These are phyloP conservation scores for Penicillium crustosum DNA, from an alignment of 2,329 filamentous ascomycete genomes.

Conservation along the genomic window DNA sequence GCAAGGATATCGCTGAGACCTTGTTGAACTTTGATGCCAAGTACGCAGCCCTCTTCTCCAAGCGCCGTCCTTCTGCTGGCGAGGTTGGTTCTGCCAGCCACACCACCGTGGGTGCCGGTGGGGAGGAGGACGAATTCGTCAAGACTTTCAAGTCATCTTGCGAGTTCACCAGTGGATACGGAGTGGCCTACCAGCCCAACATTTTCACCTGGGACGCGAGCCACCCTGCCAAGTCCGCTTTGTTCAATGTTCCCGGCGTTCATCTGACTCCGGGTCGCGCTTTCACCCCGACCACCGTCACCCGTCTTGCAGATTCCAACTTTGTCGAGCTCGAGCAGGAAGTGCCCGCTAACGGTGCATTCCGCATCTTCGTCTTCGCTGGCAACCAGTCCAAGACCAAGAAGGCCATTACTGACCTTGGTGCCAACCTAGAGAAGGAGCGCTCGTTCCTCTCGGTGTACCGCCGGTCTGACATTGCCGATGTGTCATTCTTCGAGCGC, in stretches of 20 bases:
- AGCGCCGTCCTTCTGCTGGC: slow-evolving; percentile 68
- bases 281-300: slow-evolving; percentile 76
- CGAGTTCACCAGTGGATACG: slow-evolving; percentile 90
- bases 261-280: slow-evolving; percentile 72
- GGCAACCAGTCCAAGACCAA: slow-evolving; percentile 62
- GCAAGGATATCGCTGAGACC: slow-evolving; percentile 79
- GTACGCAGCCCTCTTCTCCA: slow-evolving; percentile 87
- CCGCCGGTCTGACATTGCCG: slow-evolving; percentile 59
- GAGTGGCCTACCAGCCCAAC: slow-evolving; percentile 81
- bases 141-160: slow-evolving; percentile 87
- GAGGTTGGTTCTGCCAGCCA: slow-evolving; percentile 68
- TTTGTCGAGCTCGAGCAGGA: slow-evolving; percentile 88
- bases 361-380: slow-evolving; percentile 83
- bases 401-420: slow-evolving; percentile 68
- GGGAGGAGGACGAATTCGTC: slow-evolving; percentile 69
- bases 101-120: slow-evolving; percentile 27
- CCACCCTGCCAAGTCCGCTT: slow-evolving; percentile 68
- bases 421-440: slow-evolving; percentile 61
- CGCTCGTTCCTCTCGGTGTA: slow-evolving; percentile 72
- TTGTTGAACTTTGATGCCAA: slow-evolving; percentile 83
- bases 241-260: slow-evolving; percentile 66
- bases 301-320: slow-evolving; percentile 83
- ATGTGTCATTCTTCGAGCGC: slow-evolving; percentile 72
- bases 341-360: slow-evolving; percentile 82
- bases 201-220: slow-evolving; percentile 75